These are phyloP conservation scores for Cardamine resedifolia DNA, from an alignment of 345 rosid species.

Conservation along the genomic window DNA sequence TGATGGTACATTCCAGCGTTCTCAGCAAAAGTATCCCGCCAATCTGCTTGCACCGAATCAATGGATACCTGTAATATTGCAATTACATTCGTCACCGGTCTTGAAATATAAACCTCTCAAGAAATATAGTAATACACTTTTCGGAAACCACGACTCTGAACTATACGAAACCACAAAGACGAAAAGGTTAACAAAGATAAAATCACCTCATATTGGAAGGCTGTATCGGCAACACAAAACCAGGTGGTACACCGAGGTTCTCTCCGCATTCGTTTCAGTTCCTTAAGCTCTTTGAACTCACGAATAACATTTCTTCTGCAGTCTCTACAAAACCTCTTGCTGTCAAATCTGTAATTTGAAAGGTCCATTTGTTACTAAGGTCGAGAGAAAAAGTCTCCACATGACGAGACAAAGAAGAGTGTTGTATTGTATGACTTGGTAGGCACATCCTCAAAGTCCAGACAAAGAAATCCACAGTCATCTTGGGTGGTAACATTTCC, in stretches of 20 bases:
- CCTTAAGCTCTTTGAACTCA: constrained; percentile 96
- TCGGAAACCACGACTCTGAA: background rate
- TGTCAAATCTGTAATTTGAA: constrained; percentile 74
- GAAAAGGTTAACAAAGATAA: constrained; percentile 20
- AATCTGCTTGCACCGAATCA: constrained; percentile 77
- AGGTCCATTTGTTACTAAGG: constrained; percentile 7
- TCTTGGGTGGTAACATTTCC: background rate
- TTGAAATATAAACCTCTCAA: constrained; percentile 12
- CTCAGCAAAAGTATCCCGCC: constrained; percentile 80
- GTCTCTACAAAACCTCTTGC: constrained; percentile 99
- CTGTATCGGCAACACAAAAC: constrained; percentile 92
- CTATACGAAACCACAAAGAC: constrained; percentile 4
- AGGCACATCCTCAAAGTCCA: constrained; percentile 14
- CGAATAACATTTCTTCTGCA: constrained; percentile 96
- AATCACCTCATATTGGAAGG: constrained; percentile 81
- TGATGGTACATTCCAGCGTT: constrained; percentile 74
- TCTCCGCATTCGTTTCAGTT: constrained; percentile 90
- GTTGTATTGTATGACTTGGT: constrained; percentile 10
- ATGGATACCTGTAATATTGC: constrained; percentile 58
- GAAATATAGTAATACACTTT: background rate
- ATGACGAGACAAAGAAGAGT: constrained; percentile 3
- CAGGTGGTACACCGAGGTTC: constrained; percentile 87
- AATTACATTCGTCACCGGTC: background rate
- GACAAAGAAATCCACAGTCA: background rate
- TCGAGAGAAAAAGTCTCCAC: background rate